These are phyloP conservation scores for Pyrenochaeta sp. DNA, from an alignment of 2,329 filamentous ascomycete genomes.

Conservation along the genomic window DNA sequence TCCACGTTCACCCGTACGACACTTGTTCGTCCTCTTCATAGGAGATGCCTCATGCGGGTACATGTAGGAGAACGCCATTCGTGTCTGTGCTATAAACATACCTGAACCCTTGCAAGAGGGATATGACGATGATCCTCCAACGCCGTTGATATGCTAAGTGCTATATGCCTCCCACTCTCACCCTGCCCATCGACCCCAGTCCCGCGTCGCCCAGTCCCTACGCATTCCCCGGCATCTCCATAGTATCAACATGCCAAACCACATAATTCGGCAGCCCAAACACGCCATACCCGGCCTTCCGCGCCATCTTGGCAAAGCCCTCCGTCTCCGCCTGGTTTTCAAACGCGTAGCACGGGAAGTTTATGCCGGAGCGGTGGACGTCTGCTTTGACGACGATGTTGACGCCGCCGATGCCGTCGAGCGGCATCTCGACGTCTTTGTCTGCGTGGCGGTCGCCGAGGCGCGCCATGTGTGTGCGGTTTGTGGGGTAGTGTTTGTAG, in stretches of 20 bases:
- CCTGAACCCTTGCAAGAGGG: no score
- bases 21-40: no score
- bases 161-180: no score
- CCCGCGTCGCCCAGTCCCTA: constrained; percentile 10
- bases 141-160: no score
- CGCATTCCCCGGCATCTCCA: constrained; percentile 87
- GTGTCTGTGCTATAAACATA: no score
- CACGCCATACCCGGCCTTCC: constrained; percentile 91
- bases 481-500: constrained; percentile 92
- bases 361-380: constrained; percentile 95
- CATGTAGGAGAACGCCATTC: no score
- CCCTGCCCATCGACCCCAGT: no score
- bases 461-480: constrained; percentile 84
- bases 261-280: constrained; percentile 95
- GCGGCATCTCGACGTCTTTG: constrained; percentile 88
- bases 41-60: no score
- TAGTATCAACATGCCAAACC: constrained; percentile 97
- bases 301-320: constrained; percentile 98
- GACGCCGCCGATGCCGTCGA: constrained; percentile 96
- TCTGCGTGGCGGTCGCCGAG: constrained; percentile 94
- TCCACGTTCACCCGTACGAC: no score
- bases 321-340: constrained; percentile 99
- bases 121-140: no score
- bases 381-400: constrained; percentile 98
- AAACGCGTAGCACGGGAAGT: constrained; percentile 95